These are phyloP conservation scores for Boletus fagicola DNA, from an alignment of 768 basidiomycete species.

Conservation along the genomic window DNA sequence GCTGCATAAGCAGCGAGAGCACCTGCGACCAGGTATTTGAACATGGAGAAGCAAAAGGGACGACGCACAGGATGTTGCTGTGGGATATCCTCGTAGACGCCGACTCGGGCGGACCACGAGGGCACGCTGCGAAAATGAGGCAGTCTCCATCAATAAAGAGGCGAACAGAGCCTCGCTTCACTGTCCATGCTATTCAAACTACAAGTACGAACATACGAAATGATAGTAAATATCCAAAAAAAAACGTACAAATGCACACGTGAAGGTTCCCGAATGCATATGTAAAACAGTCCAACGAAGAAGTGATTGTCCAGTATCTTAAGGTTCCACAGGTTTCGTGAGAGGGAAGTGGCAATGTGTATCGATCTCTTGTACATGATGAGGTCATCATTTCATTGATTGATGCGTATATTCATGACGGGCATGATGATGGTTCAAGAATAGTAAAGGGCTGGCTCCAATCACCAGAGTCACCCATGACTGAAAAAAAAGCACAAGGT, in stretches of 20 bases:
- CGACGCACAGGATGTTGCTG: not conserved
- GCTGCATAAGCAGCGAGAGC: constrained; percentile 8
- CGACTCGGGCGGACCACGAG: not conserved
- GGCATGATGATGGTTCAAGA: constrained; percentile 16
- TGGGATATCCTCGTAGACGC: not conserved
- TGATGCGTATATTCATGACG: constrained; percentile 2
- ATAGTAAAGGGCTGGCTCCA: constrained; percentile 47
- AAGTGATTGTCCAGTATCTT: constrained; percentile 10
- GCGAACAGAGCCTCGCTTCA: not conserved
- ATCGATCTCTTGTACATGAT: constrained; percentile 8
- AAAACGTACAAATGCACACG: constrained; percentile 3
- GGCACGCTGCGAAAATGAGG: not conserved
- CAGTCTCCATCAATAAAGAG: not conserved
- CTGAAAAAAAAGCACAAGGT: constrained; percentile 25
- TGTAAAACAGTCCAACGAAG: not conserved
- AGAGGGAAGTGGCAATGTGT: not conserved
- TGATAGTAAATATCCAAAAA: constrained; percentile 1
- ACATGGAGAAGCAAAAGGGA: constrained; percentile 4
- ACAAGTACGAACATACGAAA: constrained; percentile 10
- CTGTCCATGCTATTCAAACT: not conserved
- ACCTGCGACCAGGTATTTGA: constrained; percentile 12
- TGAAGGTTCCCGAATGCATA: constrained; percentile 14
- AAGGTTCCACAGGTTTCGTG: constrained; percentile 16
- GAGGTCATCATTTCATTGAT: constrained; percentile 15
- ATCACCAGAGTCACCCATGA: constrained; percentile 57